Conservation (phyloP, 768 basidiomycete species). For the Asterophora parasitica region DNA sequence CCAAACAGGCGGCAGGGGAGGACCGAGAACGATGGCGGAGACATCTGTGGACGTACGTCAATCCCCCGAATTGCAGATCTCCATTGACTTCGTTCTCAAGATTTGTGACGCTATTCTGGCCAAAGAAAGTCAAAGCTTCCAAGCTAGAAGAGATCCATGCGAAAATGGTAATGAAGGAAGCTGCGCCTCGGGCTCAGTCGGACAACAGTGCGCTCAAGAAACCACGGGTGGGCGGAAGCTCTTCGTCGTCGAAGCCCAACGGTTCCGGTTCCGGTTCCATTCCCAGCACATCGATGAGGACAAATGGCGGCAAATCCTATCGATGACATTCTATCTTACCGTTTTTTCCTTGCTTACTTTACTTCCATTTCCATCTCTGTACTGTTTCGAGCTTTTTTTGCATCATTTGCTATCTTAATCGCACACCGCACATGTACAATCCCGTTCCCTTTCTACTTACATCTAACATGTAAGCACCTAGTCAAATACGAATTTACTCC, state of each 20-base stretch:
- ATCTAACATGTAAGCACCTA: neutral
- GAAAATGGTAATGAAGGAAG: slow-evolving; percentile 91
- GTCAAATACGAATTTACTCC: neutral
- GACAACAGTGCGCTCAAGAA: slow-evolving; percentile 53
- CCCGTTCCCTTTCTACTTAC: neutral
- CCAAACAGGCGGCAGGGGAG: slow-evolving; percentile 75
- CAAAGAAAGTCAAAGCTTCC: slow-evolving; percentile 90
- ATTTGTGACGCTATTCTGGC: slow-evolving; percentile 96
- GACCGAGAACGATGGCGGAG: slow-evolving; percentile 85
- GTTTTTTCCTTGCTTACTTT: slow-evolving; percentile 9
- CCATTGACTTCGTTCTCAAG: slow-evolving; percentile 31
- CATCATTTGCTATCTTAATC: slow-evolving; percentile 18
- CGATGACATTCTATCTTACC: slow-evolving; percentile 35
- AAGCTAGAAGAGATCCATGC: slow-evolving; percentile 95
- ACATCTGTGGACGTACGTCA: slow-evolving; percentile 93
- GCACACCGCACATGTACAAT: slow-evolving; percentile 8
- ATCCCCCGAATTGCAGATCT: neutral
- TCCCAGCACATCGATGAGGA: slow-evolving; percentile 40
- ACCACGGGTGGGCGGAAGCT: slow-evolving; percentile 44
- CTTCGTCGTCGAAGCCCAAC: slow-evolving; percentile 45
- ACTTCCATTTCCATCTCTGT: slow-evolving; percentile 5
- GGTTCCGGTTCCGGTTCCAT: slow-evolving; percentile 42
- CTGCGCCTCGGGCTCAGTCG: slow-evolving; percentile 53
- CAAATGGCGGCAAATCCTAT: slow-evolving; percentile 53
- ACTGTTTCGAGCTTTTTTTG: slow-evolving; percentile 18